Evolutionary conservation across 306 rosid genomes (phyloP), one percentile per base, ranked within the genome.

Genomic region (Cicer judaicum): DNA sequence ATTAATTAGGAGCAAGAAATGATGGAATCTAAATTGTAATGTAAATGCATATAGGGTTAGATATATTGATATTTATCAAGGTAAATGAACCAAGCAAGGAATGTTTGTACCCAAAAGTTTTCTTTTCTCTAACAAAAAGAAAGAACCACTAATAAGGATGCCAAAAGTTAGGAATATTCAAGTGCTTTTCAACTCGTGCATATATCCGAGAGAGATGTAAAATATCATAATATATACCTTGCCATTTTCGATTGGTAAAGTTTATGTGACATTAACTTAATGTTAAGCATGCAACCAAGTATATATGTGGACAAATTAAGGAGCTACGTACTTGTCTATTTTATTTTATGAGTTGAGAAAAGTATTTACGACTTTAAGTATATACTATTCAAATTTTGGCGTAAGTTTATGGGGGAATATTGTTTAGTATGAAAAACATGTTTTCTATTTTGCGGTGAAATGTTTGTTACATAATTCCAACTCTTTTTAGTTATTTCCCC

Each of bases 61-160:
- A 21, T 10, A 43, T 61, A 74, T 12, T 24, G 34, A 46, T 24
- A 62, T 34, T 46, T 65, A 59, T 54, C 13, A 47, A 70, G 68
- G 15, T 74, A 15, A 36, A 47, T n/a, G 75, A 75, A 67, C 60
- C 62, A 86, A 87, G 88, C 41, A 92, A 87, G 76, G 89, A 66
- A 92, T 88, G 64, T 78, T 72, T 66, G 8, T 13, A 39, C 47
- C 14, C 42, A 57, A 68, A 86, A 79, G 85, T 85, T 82, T 88
- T 85, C 91, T 60, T 60, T 60, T 60, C 65, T 60, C 43, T 34
- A 12, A 57, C 10, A 1, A 8, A 4, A 12, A 57, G 16, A 1
- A 8, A 4, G 41, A 29, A 29, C 36, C 36, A 29, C 36, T 57
- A 57, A 60, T 11, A 59, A 29, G 7, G 64, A 59, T 60, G 18